Percentiles rank a stretch among this genome's conserved stretches.
Evolutionary conservation across 106 monocot species (phyloP).

Genomic region (Dendrobium chrysotoxum): DNA sequence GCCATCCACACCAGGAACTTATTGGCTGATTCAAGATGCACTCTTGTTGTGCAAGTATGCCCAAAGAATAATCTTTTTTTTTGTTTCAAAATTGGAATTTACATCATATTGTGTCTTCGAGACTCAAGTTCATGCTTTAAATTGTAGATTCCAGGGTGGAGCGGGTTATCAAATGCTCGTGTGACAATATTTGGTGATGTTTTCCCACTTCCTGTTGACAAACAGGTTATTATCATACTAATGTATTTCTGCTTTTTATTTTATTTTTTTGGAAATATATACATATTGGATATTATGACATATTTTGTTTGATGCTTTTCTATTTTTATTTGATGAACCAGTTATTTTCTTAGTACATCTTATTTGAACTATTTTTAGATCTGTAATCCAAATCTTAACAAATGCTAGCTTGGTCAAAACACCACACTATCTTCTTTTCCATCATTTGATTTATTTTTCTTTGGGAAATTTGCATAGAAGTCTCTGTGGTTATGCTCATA

Average conservation of each 20-base stretch:
- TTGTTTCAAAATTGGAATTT: not conserved
- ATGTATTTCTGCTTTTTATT: not conserved
- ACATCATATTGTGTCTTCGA: not conserved
- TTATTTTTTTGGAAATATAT: not conserved
- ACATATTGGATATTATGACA: not conserved
- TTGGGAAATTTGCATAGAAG: not conserved
- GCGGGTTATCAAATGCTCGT: slow-evolving; percentile 97
- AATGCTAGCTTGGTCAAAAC: not conserved
- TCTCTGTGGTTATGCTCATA: too few species aligned
- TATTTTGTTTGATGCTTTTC: slow-evolving; percentile 4
- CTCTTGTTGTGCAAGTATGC: slow-evolving; percentile 91
- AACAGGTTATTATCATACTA: slow-evolving; percentile 45
- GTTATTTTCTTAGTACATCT: not conserved
- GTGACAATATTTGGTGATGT: slow-evolving; percentile 96
- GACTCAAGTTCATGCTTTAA: not conserved
- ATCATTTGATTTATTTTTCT: not conserved
- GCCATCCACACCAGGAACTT: slow-evolving; percentile 96
- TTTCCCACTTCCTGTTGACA: slow-evolving; percentile 57
- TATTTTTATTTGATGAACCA: not conserved
- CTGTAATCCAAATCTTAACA: not conserved
- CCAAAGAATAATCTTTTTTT: not conserved
- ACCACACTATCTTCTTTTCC: not conserved
- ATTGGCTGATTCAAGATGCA: slow-evolving; percentile 86
- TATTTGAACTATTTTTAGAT: not conserved
- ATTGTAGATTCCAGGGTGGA: slow-evolving; percentile 93